A percentile compares a stretch with the other conserved stretches of the same genome.
These are phyloP conservation scores for Vinca minor DNA, from an alignment of 257 asterid species.

Conservation along the genomic window DNA sequence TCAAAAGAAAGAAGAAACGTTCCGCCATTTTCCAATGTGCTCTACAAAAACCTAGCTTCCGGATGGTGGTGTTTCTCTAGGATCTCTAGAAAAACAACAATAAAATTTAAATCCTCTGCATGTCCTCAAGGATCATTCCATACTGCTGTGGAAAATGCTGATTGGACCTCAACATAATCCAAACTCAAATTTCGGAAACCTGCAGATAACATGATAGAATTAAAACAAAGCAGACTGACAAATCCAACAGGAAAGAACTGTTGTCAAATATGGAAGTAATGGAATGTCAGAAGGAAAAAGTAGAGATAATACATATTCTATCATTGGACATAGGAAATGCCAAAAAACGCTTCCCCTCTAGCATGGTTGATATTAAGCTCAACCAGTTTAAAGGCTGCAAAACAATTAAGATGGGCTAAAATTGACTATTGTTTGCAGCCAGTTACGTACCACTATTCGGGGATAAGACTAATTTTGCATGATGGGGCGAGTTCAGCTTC, in stretches of 20 bases:
- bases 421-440: too few relatives aligned
- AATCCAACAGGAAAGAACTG: too few relatives aligned
- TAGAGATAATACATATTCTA: too few relatives aligned
- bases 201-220: background rate
- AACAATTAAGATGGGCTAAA: background rate
- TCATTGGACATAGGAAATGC: background rate
- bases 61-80: background rate
- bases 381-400: background rate
- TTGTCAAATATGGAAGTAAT: too few relatives aligned
- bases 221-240: background rate
- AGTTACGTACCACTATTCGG: slow-evolving; percentile 5
- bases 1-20: background rate
- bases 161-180: background rate
- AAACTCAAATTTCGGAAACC: background rate
- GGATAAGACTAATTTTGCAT: background rate
- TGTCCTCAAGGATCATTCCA: background rate
- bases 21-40: background rate
- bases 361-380: background rate
- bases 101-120: background rate
- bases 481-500: slow-evolving; percentile 47
- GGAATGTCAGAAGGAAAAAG: too few relatives aligned
- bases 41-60: slow-evolving; percentile 1
- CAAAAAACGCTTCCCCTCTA: background rate
- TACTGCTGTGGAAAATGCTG: background rate
- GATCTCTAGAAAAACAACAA: background rate